Conservation (phyloP, 257 asterid species). For the Paulownia fortunei region DNA sequence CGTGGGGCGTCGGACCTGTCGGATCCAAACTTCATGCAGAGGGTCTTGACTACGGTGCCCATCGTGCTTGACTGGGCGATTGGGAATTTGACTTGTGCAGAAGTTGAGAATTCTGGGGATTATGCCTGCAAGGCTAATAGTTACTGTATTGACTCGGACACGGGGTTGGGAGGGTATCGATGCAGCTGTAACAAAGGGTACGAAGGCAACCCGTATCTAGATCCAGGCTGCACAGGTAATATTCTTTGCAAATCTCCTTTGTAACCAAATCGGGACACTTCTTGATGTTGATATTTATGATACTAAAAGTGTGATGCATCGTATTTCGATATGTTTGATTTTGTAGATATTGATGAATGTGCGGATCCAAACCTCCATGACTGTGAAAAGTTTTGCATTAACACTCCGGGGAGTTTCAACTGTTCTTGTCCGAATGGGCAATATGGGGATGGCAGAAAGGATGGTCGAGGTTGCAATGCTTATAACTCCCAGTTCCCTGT, state of each 20-base stretch:
- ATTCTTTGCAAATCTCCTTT: background rate
- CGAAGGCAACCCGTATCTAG: constrained; percentile 76
- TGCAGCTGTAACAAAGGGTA: constrained; percentile 62
- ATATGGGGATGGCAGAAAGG: constrained; percentile 58
- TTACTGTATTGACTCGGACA: constrained; percentile 54
- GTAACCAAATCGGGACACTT: no score
- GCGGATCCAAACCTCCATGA: constrained; percentile 33
- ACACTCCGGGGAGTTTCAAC: constrained; percentile 48
- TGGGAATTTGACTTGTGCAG: constrained; percentile 57
- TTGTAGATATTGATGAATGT: constrained; percentile 56
- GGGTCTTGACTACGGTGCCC: constrained; percentile 43
- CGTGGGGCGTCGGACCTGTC: constrained; percentile 52
- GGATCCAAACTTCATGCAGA: constrained; percentile 48
- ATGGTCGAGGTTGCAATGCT: constrained; percentile 55
- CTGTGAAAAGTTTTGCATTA: constrained; percentile 45
- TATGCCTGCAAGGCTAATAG: constrained; percentile 59
- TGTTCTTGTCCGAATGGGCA: constrained; percentile 72
- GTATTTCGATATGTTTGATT: background rate
- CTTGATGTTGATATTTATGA: no score
- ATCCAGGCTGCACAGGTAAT: constrained; percentile 74
- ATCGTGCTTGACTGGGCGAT: constrained; percentile 74
- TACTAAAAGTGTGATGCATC: background rate
- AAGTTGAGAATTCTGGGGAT: constrained; percentile 21
- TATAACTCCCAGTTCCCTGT: constrained; percentile 53
- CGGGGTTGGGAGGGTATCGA: constrained; percentile 59